Percentiles rank a stretch among this genome's conserved stretches.
Evolutionary conservation across 768 basidiomycete genomes (phyloP).

Genomic region (Boletales sp.): DNA sequence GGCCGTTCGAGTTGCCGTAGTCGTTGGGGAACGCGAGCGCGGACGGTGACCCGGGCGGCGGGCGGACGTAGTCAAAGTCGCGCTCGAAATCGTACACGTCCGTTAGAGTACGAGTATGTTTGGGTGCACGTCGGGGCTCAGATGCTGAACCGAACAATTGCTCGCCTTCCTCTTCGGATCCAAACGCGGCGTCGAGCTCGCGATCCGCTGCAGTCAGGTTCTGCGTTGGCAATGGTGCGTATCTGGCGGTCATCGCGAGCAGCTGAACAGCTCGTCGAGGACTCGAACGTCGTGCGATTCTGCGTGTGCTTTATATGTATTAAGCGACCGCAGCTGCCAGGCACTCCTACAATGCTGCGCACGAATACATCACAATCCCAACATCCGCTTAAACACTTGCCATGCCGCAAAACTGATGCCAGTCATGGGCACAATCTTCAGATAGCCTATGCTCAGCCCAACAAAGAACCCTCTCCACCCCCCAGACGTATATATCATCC

Average conservation of each 20-base stretch:
- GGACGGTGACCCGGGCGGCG: constrained; percentile 76
- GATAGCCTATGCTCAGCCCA: constrained; percentile 85
- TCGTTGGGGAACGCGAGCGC: constrained; percentile 59
- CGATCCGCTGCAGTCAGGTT: constrained; percentile 38
- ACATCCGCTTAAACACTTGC: constrained; percentile 46
- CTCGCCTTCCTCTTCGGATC: constrained; percentile 47
- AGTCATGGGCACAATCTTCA: constrained; percentile 96
- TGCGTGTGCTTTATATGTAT: not conserved
- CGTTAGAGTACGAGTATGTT: too few relatives aligned
- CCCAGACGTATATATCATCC: constrained; percentile 56
- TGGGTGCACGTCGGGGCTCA: constrained; percentile 24
- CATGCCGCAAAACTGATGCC: constrained; percentile 91
- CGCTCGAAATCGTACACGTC: constrained; percentile 77
- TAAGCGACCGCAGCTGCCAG: not conserved
- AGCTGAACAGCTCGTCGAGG: too few relatives aligned
- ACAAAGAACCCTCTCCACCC: constrained; percentile 91
- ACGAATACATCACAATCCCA: constrained; percentile 24
- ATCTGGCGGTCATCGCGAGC: constrained; percentile 44
- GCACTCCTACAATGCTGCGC: too few relatives aligned
- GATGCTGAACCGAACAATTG: constrained; percentile 8
- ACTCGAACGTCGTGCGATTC: too few relatives aligned
- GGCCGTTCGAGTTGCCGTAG: constrained; percentile 70
- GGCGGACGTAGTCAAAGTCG: constrained; percentile 61
- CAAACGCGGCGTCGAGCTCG: constrained; percentile 80
- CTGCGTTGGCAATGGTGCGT: constrained; percentile 50